Evolutionary conservation across 345 rosid species (phyloP).

Genomic region (Salix arbutifolia): DNA sequence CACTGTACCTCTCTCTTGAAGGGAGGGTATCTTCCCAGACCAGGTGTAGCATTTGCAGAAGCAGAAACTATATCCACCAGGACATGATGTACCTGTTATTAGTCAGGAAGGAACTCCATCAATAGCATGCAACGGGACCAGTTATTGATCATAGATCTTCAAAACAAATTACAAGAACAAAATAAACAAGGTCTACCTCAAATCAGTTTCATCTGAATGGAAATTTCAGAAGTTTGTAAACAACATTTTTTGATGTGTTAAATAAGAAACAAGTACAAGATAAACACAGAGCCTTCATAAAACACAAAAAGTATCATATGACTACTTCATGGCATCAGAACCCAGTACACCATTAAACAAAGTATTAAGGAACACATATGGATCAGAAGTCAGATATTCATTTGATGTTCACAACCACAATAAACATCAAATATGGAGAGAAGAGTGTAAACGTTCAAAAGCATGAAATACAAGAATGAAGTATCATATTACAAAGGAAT

Average conservation of each 20-base stretch:
- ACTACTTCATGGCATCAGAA: neutral
- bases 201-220: neutral
- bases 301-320: neutral
- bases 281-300: neutral
- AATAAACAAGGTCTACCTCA: neutral
- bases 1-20: slow-evolving; percentile 82
- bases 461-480: neutral
- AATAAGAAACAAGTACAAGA: neutral
- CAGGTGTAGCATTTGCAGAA: slow-evolving; percentile 89
- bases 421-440: neutral
- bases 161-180: neutral
- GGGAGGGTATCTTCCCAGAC: slow-evolving; percentile 96
- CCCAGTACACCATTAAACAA: neutral
- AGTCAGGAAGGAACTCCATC: neutral
- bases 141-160: neutral
- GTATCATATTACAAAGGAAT: neutral
- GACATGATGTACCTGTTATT: slow-evolving; percentile 78
- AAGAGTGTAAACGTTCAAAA: neutral
- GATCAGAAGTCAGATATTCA: neutral
- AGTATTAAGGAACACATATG: neutral
- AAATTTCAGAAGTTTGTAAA: neutral
- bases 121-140: neutral
- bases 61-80: slow-evolving; percentile 85
- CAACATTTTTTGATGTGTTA: neutral
- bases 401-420: neutral